Percentiles rank a stretch among this genome's conserved stretches.
phyloP scores from a whole-genome alignment of 2,329 filamentous ascomycete species.

The Epichloe coenophiala region DNA sequence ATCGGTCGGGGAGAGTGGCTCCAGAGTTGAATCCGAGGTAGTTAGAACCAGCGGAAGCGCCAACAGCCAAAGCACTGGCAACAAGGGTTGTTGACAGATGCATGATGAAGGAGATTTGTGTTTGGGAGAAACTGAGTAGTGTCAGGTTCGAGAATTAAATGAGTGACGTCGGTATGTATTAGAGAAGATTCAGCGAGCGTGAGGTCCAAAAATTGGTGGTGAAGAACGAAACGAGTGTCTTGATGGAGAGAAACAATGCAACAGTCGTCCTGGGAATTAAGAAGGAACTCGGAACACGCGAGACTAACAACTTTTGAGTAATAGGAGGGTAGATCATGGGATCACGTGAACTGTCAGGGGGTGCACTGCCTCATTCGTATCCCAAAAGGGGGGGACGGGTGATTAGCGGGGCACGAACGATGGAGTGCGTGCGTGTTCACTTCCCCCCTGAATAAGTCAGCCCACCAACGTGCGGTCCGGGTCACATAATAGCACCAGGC shows the following conservation, averaged over 20 bases:
- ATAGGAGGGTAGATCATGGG: background rate
- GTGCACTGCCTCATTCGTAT: background rate
- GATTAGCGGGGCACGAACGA: no score
- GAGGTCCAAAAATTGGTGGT: background rate
- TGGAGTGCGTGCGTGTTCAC: no score
- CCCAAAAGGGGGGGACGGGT: background rate
- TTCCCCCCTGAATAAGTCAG: no score
- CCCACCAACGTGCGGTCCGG: no score
- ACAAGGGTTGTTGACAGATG: constrained; percentile 24
- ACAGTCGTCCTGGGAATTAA: background rate
- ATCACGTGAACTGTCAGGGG: background rate
- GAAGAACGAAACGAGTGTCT: background rate
- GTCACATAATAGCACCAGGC: no score
- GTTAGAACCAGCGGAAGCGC: constrained; percentile 28
- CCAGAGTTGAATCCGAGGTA: constrained; percentile 43
- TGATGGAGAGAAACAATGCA: background rate
- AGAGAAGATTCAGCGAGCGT: background rate
- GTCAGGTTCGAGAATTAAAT: no score
- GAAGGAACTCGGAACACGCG: background rate
- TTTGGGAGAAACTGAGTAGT: no score
- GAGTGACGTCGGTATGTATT: no score
- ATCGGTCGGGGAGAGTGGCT: constrained; percentile 29
- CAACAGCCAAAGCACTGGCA: constrained; percentile 25
- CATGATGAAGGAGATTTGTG: constrained; percentile 19
- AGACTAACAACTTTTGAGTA: background rate